A percentile compares a stretch with the other conserved stretches of the same genome.
These are phyloP conservation scores for Phialemonium atrogriseum DNA, from an alignment of 2,329 filamentous ascomycete species.

Conservation along the genomic window DNA sequence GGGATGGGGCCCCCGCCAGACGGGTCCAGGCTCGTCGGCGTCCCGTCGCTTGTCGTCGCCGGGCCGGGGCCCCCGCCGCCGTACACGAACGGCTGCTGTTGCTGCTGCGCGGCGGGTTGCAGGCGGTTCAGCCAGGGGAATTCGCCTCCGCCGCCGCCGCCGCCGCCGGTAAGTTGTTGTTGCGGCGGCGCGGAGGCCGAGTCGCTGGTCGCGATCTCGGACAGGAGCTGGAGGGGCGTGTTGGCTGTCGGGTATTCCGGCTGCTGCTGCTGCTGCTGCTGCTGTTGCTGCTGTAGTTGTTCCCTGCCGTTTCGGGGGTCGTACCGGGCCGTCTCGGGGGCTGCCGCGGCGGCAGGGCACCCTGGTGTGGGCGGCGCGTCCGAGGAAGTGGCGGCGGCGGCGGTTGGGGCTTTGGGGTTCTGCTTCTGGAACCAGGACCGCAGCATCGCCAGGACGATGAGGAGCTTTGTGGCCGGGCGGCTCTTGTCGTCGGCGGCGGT, in stretches of 20 bases:
- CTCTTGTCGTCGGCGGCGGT: conserved; percentile 56
- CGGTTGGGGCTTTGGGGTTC: conserved; percentile 5
- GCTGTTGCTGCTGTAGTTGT: conserved; percentile 8
- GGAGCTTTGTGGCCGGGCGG: conserved; percentile 60
- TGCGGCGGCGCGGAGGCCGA: conserved; percentile 12
- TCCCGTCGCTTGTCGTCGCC: not conserved
- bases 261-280: conserved; percentile 15
- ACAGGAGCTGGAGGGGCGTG: conserved; percentile 47
- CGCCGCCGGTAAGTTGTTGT: too few relatives aligned
- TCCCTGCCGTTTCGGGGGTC: too few relatives aligned
- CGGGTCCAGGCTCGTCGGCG: not conserved
- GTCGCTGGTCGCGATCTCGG: conserved; percentile 45
- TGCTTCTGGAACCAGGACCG: conserved; percentile 57
- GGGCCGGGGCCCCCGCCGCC: conserved; percentile 10
- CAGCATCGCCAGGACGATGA: conserved; percentile 62
- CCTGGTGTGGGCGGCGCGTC: too few relatives aligned
- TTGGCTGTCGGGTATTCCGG: conserved; percentile 29
- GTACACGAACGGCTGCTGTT: conserved; percentile 28
- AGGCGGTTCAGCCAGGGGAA: conserved; percentile 7
- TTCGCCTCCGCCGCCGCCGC: too few relatives aligned
- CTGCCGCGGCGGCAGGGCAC: too few relatives aligned
- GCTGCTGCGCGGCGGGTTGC: conserved; percentile 3
- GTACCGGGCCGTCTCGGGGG: conserved; percentile 5
- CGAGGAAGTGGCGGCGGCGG: not conserved
- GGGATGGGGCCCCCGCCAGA: conserved; percentile 15